Percentiles rank a stretch among this genome's conserved stretches.
These are phyloP conservation scores for Suhomyces bolitotheri DNA, from an alignment of 1,139 yeast species.

Conservation along the genomic window DNA sequence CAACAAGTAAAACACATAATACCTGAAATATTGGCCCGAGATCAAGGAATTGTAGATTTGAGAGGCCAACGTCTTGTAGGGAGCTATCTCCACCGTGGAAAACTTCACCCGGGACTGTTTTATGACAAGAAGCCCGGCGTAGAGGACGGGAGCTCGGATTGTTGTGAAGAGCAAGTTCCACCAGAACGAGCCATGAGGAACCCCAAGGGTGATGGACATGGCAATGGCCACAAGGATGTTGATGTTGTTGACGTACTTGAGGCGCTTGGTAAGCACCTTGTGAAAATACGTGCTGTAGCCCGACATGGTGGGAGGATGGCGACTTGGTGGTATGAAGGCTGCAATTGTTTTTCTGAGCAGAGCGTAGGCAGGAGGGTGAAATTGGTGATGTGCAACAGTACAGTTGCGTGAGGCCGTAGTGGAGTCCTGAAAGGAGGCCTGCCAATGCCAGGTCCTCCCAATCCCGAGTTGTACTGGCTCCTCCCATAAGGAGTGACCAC, in stretches of 20 bases:
- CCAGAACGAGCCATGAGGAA: constrained; percentile 36
- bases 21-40: constrained; percentile 39
- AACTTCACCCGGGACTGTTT: constrained; percentile 51
- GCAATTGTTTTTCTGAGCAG: background rate
- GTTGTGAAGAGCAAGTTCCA: constrained; percentile 29
- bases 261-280: constrained; percentile 37
- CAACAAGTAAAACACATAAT: constrained; percentile 35
- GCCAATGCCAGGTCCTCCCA: too few relatives aligned
- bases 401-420: too few relatives aligned
- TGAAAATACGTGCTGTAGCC: constrained; percentile 31
- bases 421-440: too few relatives aligned
- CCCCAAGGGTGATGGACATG: constrained; percentile 25
- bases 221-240: constrained; percentile 29
- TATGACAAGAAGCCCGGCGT: constrained; percentile 35
- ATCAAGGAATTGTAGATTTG: constrained; percentile 50
- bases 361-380: background rate
- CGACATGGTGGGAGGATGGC: constrained; percentile 5
- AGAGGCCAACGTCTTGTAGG: constrained; percentile 50
- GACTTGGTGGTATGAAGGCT: background rate
- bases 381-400: too few relatives aligned
- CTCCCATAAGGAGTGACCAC: too few relatives aligned
- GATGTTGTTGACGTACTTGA: constrained; percentile 38
- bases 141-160: constrained; percentile 36
- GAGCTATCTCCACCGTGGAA: constrained; percentile 52
- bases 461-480: too few relatives aligned